Evolutionary conservation across 2,329 filamentous ascomycete genomes (phyloP).

Genomic region (Aspergillus novofumigatus): DNA sequence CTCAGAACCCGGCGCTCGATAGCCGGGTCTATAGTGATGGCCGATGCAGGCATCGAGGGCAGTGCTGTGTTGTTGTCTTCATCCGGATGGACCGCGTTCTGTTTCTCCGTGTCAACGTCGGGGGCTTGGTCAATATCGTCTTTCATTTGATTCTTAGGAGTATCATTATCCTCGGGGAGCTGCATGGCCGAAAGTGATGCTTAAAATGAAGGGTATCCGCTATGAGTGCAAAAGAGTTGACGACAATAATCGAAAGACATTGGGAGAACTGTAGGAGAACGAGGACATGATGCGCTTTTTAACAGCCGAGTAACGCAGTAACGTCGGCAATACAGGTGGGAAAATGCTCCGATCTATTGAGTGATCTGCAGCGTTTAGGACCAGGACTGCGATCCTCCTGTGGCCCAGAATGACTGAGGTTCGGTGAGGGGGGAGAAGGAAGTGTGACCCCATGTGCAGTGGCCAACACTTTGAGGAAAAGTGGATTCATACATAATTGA

Average conservation of each 20-base stretch:
- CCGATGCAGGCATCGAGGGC: slow-evolving; percentile 12
- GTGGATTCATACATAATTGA: background rate
- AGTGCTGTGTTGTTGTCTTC: slow-evolving; percentile 11
- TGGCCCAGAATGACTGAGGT: background rate
- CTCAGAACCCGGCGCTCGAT: slow-evolving; percentile 33
- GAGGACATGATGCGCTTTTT: slow-evolving; percentile 4
- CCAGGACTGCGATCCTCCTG: background rate
- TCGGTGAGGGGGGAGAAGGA: background rate
- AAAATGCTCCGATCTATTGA: slow-evolving; percentile 9
- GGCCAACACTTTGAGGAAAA: background rate
- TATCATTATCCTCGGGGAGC: slow-evolving; percentile 7
- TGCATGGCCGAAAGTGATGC: slow-evolving; percentile 7
- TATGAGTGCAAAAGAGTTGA: background rate
- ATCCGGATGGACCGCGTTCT: slow-evolving; percentile 19
- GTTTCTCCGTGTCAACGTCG: slow-evolving; percentile 25
- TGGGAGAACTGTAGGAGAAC: background rate
- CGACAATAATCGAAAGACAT: background rate
- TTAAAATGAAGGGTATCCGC: background rate
- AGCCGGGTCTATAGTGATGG: slow-evolving; percentile 28
- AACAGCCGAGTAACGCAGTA: background rate
- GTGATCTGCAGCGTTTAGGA: slow-evolving; percentile 16
- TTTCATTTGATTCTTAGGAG: slow-evolving; percentile 1
- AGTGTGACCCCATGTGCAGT: background rate
- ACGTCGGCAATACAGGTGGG: slow-evolving; percentile 6
- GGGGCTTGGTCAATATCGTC: slow-evolving; percentile 21